A percentile compares a stretch with the other conserved stretches of the same genome.
Evolutionary conservation across 2,329 filamentous ascomycete species (phyloP).

Genomic region (Talaromyces sp.): DNA sequence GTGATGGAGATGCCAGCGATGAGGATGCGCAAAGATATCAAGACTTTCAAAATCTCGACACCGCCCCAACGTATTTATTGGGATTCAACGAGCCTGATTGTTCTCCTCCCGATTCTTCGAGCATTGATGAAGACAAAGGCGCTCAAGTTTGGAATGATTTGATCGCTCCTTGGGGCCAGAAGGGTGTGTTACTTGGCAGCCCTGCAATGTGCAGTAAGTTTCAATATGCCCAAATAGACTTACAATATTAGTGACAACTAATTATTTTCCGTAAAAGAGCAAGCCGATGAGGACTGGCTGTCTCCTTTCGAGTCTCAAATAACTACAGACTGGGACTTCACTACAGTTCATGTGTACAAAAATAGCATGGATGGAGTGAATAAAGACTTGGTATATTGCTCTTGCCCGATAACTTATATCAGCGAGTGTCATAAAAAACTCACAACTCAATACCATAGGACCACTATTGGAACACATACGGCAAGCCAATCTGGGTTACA

Average conservation of each 20-base stretch:
- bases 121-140: neutral
- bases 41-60: neutral
- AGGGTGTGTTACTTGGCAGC: neutral
- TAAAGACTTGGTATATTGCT: neutral
- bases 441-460: neutral
- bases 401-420: neutral
- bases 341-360: constrained; percentile 5
- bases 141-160: constrained; percentile 2
- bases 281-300: constrained; percentile 6
- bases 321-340: constrained; percentile 1
- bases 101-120: constrained; percentile 2
- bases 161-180: neutral
- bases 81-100: constrained; percentile 2
- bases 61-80: neutral
- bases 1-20: neutral
- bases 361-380: constrained; percentile 3
- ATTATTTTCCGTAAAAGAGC: neutral
- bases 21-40: neutral
- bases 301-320: neutral
- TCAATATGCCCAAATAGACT: neutral
- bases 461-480: constrained; percentile 4
- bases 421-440: neutral
- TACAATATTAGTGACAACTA: neutral
- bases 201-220: constrained; percentile 6
- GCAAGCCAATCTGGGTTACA: constrained; percentile 6